These are phyloP conservation scores for Arxiozyma heterogenica DNA, from an alignment of 1,139 yeast genomes.

Conservation along the genomic window DNA sequence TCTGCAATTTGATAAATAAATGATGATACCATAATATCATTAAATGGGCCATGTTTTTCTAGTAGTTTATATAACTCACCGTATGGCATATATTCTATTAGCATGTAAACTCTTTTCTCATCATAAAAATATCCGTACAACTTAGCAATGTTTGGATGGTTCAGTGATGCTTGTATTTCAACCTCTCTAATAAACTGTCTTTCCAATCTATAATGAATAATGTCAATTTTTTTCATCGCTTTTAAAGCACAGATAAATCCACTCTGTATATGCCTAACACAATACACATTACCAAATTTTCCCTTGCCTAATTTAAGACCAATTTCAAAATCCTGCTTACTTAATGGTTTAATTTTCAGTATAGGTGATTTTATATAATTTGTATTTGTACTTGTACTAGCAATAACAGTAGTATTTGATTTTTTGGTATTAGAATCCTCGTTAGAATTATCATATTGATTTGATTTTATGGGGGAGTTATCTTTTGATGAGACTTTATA, in stretches of 20 bases:
- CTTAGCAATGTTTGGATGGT: constrained; percentile 72
- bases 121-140: constrained; percentile 84
- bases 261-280: constrained; percentile 65
- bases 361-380: background rate
- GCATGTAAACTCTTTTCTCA: constrained; percentile 63
- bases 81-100: constrained; percentile 74
- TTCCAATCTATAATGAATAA: constrained; percentile 69
- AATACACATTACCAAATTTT: constrained; percentile 84
- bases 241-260: constrained; percentile 85
- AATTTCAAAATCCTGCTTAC: constrained; percentile 57
- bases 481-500: background rate
- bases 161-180: constrained; percentile 72
- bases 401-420: background rate
- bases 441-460: background rate
- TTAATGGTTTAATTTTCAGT: background rate
- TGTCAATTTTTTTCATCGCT: constrained; percentile 77
- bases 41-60: constrained; percentile 55
- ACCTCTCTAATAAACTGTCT: constrained; percentile 84
- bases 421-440: too few species aligned
- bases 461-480: background rate
- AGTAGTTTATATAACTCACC: constrained; percentile 81
- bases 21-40: constrained; percentile 63
- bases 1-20: constrained; percentile 77
- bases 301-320: constrained; percentile 91
- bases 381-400: background rate